Evolutionary conservation across 768 basidiomycete genomes (phyloP), one percentile per base, ranked within the genome.

Genomic region (Mycena albidolilacea): DNA sequence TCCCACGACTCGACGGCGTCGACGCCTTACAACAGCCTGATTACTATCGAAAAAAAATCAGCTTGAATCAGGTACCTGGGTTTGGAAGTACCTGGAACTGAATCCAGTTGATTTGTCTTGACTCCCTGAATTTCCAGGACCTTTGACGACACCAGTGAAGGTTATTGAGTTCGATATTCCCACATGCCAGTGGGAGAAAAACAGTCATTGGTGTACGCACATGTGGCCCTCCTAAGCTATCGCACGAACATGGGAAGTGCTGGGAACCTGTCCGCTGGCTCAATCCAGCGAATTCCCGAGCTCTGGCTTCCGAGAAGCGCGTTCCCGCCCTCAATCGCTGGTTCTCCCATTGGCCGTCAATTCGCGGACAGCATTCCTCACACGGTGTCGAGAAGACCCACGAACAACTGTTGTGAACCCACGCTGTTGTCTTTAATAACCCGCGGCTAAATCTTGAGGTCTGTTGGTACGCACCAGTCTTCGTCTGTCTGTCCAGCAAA

Each of bases 341-440:
- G 5, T 12, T 4, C 8, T 46, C 19, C 37, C 69, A 69, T 69
- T 69, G 69, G 69, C 19, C 15, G 19, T 15, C 6, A 17, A 10
- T 11, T 15, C 58, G 19, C 37, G 0, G 19, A 37, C 15, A 9
- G n/a, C 1, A 12, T 10, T 64, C 4, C 35, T 44, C 41, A 3
- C 12, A 23, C 64, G 54, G 54, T 0, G 6, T 39, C 41, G 39
- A 52, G 30, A 11, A n/a, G 2, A 52, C 60, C 38, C 67, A 62
- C 17, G 67, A 0, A 35, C 2, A 39, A 19, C 61, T 52, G 14
- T 7, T 5, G 19, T 5, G 7, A 52, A 46, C 68, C 68, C 69
- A 69, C 61, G 54, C 50, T n/a, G 17, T 21, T 3, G 52, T 41
- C 61, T 69, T 69, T 69, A 63, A 69, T 69, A 69, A 39, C n/a